phyloP scores from a whole-genome alignment of 805 yeast genomes.

The Yamadazyma nakazawae region DNA sequence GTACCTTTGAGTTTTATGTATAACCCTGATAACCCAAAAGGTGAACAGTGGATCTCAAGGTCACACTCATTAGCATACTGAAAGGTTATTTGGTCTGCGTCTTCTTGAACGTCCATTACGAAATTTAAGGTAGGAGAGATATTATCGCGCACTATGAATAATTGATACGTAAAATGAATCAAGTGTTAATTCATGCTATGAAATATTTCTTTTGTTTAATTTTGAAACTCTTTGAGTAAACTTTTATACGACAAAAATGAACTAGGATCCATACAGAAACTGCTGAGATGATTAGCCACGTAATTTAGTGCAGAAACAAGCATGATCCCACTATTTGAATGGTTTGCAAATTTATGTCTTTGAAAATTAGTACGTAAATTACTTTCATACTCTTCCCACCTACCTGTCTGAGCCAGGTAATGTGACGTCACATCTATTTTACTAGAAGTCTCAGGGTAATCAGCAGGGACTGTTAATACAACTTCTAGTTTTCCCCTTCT shows the following conservation, averaged over 20 bases:
- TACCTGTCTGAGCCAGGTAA: slow-evolving; percentile 25
- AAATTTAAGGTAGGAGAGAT: not conserved
- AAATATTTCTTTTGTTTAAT: not conserved
- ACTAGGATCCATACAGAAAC: slow-evolving; percentile 14
- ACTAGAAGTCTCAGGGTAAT: slow-evolving; percentile 28
- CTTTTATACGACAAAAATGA: slow-evolving; percentile 13
- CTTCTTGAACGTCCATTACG: slow-evolving; percentile 11
- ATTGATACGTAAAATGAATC: too few relatives aligned
- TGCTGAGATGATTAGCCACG: slow-evolving; percentile 26
- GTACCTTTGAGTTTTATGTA: slow-evolving; percentile 48
- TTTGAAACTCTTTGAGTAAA: not conserved
- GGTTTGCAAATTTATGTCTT: slow-evolving; percentile 13
- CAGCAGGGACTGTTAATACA: slow-evolving; percentile 29
- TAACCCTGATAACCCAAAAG: slow-evolving; percentile 52
- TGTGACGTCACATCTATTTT: slow-evolving; percentile 24
- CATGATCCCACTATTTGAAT: slow-evolving; percentile 7
- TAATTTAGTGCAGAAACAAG: slow-evolving; percentile 31
- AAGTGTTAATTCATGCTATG: too few relatives aligned
- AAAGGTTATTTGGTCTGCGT: slow-evolving; percentile 21
- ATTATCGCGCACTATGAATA: not conserved
- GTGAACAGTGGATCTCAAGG: slow-evolving; percentile 53
- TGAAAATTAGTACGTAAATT: slow-evolving; percentile 23
- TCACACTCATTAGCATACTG: slow-evolving; percentile 50
- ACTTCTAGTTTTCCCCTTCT: slow-evolving; percentile 25
- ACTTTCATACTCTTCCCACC: slow-evolving; percentile 19